phyloP scores from a whole-genome alignment of 2,329 filamentous ascomycete species.

The Fusarium longipes region DNA sequence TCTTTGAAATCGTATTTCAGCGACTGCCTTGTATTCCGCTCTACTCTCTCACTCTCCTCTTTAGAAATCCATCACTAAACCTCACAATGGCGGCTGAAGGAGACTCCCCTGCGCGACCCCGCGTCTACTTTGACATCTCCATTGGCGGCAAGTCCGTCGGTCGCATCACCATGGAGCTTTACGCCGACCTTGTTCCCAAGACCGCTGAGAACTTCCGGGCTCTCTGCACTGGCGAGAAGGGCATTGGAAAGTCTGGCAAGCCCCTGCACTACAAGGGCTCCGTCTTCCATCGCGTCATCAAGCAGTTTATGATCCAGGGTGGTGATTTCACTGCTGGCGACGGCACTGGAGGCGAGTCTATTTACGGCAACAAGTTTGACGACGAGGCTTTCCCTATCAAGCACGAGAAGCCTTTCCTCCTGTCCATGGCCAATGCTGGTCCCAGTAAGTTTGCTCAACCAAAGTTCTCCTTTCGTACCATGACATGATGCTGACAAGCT shows the following conservation, averaged over 20 bases:
- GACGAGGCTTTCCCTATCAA: conserved; percentile 95
- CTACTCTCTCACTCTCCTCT: neutral
- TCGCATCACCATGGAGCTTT: conserved; percentile 88
- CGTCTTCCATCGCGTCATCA: conserved; percentile 95
- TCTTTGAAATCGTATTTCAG: conserved; percentile 2
- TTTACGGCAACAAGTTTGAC: conserved; percentile 96
- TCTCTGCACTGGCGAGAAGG: conserved; percentile 95
- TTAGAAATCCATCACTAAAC: neutral
- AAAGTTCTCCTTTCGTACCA: neutral
- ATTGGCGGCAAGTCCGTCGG: conserved; percentile 80
- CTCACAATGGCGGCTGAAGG: conserved; percentile 56
- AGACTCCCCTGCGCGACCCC: conserved; percentile 68
- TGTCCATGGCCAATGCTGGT: conserved; percentile 98
- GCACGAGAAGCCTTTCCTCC: conserved; percentile 91
- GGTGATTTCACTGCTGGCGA: conserved; percentile 97
- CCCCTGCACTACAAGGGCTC: conserved; percentile 94
- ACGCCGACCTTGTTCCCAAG: conserved; percentile 83
- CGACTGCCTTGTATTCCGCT: neutral
- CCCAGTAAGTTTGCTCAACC: conserved; percentile 68
- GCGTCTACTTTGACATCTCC: conserved; percentile 93
- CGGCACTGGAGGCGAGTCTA: conserved; percentile 95
- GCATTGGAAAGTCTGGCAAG: conserved; percentile 81
- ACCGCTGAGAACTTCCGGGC: conserved; percentile 96
- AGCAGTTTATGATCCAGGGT: conserved; percentile 95
- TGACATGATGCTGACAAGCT: conserved; percentile 17